Evolutionary conservation across 768 basidiomycete species (phyloP).

Genomic region (Phylloporus sp.): DNA sequence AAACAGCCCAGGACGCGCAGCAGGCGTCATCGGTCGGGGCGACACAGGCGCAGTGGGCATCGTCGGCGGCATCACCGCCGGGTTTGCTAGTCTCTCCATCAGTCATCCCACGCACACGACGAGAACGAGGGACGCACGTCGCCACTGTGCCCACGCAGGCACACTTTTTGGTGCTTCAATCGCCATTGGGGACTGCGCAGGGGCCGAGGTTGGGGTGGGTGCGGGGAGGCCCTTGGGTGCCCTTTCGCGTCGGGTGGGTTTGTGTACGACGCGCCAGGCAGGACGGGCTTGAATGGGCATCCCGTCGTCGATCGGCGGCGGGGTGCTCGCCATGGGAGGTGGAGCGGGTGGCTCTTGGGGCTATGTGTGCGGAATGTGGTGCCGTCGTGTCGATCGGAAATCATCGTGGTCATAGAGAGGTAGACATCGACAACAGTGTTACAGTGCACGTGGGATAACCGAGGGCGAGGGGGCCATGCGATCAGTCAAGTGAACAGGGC

Average conservation of each 20-base stretch:
- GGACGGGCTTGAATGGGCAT: conserved; percentile 53
- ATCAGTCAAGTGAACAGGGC: not conserved
- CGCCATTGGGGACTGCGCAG: conserved; percentile 21
- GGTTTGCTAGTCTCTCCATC: conserved; percentile 49
- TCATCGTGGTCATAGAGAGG: not conserved
- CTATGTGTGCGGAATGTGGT: conserved; percentile 3
- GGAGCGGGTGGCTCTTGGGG: conserved; percentile 36
- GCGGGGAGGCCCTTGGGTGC: conserved; percentile 42
- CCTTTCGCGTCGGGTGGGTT: conserved; percentile 52
- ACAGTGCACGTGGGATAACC: not conserved
- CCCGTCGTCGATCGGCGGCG: conserved; percentile 45
- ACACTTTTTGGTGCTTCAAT: conserved; percentile 46
- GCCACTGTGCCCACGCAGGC: conserved; percentile 86
- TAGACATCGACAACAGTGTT: not conserved
- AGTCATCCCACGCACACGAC: not conserved
- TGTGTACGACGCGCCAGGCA: conserved; percentile 72
- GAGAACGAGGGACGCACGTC: conserved; percentile 44
- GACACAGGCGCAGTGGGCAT: conserved; percentile 32
- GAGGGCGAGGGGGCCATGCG: not conserved
- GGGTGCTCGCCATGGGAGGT: conserved; percentile 38
- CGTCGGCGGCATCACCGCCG: conserved; percentile 55
- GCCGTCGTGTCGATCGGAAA: not conserved
- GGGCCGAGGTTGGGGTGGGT: conserved; percentile 27
- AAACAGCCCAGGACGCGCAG: conserved; percentile 61
- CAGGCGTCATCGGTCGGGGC: conserved; percentile 40